Evolutionary conservation across 1,284 basidiomycete genomes (phyloP), one percentile per base, ranked within the genome.

Genomic region (Salmacisia buchloeana): DNA sequence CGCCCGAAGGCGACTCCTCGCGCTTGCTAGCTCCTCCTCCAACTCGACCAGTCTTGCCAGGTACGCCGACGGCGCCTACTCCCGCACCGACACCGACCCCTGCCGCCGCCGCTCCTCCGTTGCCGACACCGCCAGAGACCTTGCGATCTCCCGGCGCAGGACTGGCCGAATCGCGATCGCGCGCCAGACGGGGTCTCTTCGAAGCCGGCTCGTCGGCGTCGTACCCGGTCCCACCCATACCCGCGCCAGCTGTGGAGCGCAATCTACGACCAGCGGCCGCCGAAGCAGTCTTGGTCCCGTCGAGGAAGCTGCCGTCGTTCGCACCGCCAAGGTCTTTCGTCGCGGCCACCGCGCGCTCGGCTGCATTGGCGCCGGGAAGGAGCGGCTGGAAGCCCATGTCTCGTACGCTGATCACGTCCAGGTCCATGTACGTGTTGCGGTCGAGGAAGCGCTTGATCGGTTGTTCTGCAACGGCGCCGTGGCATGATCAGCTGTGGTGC

Each of bases 401-500:
- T 31, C 88, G 86, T 13, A 87, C 84, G 1, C 92, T 92, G 65
- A 97, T 94, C 29, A 91, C 87, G 74, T 97, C 94, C 21, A 90
- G 87, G 39, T 87, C 88, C 41, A 89, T 84, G 80, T 94, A 94
- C n/a, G 87, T 89, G 79, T 92, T 89, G 36, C 92, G 85, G 74
- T 92, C 88, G 0, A 92, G 91, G 69, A 97, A 93, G 2, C 91
- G 88, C 78, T 94, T 92, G 77, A 94, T 90, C 0, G 90, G 87
- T 1, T 90, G 87, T 76, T 94, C 93, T 92, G 72, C 59, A 21
- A 36, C 12, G 21, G 10, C 7, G 12, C 13, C 29, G 4, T 6
- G 23, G 49, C n/a, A 15, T 34, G 21, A 60, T 2, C 3, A 2
- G 21, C 6, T 23, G 35, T 38, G 18, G 23, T n/a, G n/a, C n/a